Evolutionary conservation across 2,329 filamentous ascomycete genomes (phyloP), one percentile per base, ranked within the genome.

Genomic region (Xylariaceae sp.): DNA sequence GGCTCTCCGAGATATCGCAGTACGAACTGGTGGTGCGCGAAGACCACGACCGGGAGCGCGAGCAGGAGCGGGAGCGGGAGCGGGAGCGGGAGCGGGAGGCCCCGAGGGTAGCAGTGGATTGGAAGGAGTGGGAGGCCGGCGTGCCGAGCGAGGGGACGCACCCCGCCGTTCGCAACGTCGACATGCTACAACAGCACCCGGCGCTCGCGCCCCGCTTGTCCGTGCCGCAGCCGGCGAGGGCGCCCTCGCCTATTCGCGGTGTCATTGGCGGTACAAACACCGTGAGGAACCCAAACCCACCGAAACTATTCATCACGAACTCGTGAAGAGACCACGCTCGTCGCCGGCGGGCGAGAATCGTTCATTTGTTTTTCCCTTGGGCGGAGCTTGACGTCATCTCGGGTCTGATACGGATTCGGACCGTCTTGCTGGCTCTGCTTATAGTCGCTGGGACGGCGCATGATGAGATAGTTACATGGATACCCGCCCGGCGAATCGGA

Each of bases 71-170:
- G 3, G 59, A 54, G 40, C 68, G 64, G 3, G 59, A 54, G 40
- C n/a, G 62, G 20, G 63, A 66, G 10, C 65, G 59, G 42, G 61
- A 73, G 53, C 68, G 64, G 3, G 59, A 54, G 40, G 67, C 52
- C 9, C 54, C 73, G 1, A 67, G 62, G 32, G 67, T 65, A 1
- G n/a, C n/a, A n/a, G n/a, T n/a, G n/a, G 72, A 76, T 37, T 75
- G 71, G 72, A 78, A 77, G 57, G 71, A 71, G 21, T 73, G 71
- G 59, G 76, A 78, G 60, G 74, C 75, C 2, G 64, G 66, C 37
- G 49, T 71, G 2, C 68, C 71, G 44, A 63, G 56, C 7, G 69
- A 73, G 10, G 63, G 66, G 43, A 65, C 65, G 2, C 58, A 57
- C 4, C 67, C 71, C 6, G 52, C 54, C 32, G 53, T 58, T 5